A percentile compares a stretch with the other conserved stretches of the same genome.
Conservation (phyloP, 2,329 filamentous ascomycete genomes). For the Metarhizium brunneum region DNA sequence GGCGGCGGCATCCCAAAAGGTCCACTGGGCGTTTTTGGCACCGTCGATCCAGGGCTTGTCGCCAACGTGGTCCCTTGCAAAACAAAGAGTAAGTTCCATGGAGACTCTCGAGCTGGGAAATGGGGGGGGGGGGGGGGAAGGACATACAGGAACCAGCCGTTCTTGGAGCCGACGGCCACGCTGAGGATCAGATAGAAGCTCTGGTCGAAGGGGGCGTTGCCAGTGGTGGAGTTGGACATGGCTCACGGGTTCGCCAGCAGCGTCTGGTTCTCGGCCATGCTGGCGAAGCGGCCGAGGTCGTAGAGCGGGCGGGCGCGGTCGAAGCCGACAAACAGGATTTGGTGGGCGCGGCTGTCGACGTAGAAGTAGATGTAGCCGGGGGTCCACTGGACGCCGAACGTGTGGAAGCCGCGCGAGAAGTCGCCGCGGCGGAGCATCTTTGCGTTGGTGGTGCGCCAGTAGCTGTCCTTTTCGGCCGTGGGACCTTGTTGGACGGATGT, state of each 20-base stretch:
- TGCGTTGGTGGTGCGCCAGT: constrained; percentile 23
- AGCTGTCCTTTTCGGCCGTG: constrained; percentile 18
- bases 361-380: constrained; percentile 44
- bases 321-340: constrained; percentile 30
- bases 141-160: constrained; percentile 36
- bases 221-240: constrained; percentile 21
- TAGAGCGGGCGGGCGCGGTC: constrained; percentile 25
- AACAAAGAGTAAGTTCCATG: background rate
- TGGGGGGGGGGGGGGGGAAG: background rate
- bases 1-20: constrained; percentile 31
- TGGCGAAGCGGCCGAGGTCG: constrained; percentile 31
- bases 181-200: constrained; percentile 41
- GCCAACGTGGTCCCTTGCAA: constrained; percentile 28
- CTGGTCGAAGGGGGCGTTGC: constrained; percentile 42
- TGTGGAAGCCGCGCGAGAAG: constrained; percentile 35
- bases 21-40: constrained; percentile 26
- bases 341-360: constrained; percentile 33
- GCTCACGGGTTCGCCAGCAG: constrained; percentile 35
- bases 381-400: constrained; percentile 43
- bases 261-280: constrained; percentile 30
- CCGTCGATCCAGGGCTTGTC: constrained; percentile 38
- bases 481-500: constrained; percentile 12
- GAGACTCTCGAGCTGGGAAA: background rate
- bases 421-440: constrained; percentile 25
- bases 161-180: constrained; percentile 38